Percentiles rank a stretch among this genome's conserved stretches.
Evolutionary conservation across 2,329 filamentous ascomycete genomes (phyloP).

Genomic region (Curvularia spicifera): DNA sequence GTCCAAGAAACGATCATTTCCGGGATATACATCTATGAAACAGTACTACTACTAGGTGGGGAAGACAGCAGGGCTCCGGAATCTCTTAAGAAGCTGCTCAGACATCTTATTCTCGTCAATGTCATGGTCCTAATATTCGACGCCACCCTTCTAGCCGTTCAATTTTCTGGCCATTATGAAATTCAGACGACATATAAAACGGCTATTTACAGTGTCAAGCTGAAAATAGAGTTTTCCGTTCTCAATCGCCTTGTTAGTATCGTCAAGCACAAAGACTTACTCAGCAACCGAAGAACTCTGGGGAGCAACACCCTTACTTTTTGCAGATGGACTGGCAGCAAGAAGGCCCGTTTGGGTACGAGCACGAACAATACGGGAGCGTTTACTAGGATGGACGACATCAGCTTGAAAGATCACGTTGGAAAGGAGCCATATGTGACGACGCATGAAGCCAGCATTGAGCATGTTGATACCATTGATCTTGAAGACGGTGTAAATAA

Average conservation of each 20-base stretch:
- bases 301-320: neutral
- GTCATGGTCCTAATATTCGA: slow-evolving; percentile 49
- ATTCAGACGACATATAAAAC: slow-evolving; percentile 49
- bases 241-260: slow-evolving; percentile 46
- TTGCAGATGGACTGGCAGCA: neutral
- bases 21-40: slow-evolving; percentile 25
- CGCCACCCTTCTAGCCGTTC: slow-evolving; percentile 47
- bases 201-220: slow-evolving; percentile 52
- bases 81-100: slow-evolving; percentile 18
- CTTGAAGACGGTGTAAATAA: neutral
- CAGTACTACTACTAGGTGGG: slow-evolving; percentile 13
- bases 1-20: slow-evolving; percentile 41
- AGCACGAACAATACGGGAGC: neutral
- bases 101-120: slow-evolving; percentile 46
- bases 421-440: slow-evolving; percentile 1
- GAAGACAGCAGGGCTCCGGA: slow-evolving; percentile 8
- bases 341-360: neutral
- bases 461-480: neutral
- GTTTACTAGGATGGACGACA: slow-evolving; percentile 1
- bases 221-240: slow-evolving; percentile 61
- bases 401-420: neutral
- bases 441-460: neutral
- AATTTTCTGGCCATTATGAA: slow-evolving; percentile 49
- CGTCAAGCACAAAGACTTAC: slow-evolving; percentile 6
- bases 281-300: slow-evolving; percentile 1